phyloP scores from a whole-genome alignment of 2,329 filamentous ascomycete genomes.

The Pseudogymnoascus sp. region DNA sequence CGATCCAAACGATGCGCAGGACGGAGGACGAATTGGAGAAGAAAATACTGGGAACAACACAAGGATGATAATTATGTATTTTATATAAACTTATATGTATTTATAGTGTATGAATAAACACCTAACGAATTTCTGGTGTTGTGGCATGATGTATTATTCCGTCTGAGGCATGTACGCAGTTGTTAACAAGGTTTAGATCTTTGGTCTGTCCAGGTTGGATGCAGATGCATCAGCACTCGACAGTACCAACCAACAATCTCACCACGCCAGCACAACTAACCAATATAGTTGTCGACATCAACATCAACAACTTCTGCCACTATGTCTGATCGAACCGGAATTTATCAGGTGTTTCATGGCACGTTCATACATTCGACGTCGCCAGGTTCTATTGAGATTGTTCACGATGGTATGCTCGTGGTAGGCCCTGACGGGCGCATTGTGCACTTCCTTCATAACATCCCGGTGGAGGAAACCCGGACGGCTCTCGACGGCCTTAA shows the following conservation, averaged over 20 bases:
- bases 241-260: background rate
- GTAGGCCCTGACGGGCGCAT: background rate
- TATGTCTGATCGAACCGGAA: background rate
- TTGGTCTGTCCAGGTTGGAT: background rate
- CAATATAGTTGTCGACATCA: background rate
- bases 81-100: constrained; percentile 8
- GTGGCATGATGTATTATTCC: background rate
- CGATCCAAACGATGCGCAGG: constrained; percentile 28
- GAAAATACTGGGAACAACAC: constrained; percentile 9
- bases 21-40: constrained; percentile 24
- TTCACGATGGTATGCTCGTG: background rate
- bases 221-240: background rate
- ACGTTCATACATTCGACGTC: constrained; percentile 1
- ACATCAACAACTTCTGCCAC: background rate
- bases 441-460: background rate
- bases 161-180: background rate
- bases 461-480: background rate
- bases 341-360: background rate
- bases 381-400: background rate
- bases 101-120: constrained; percentile 5
- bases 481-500: background rate
- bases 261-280: background rate
- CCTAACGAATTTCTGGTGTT: background rate
- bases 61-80: constrained; percentile 7
- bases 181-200: background rate